phyloP scores from a whole-genome alignment of 2,329 filamentous ascomycete genomes.

The Raffaelea deltoideospora region DNA sequence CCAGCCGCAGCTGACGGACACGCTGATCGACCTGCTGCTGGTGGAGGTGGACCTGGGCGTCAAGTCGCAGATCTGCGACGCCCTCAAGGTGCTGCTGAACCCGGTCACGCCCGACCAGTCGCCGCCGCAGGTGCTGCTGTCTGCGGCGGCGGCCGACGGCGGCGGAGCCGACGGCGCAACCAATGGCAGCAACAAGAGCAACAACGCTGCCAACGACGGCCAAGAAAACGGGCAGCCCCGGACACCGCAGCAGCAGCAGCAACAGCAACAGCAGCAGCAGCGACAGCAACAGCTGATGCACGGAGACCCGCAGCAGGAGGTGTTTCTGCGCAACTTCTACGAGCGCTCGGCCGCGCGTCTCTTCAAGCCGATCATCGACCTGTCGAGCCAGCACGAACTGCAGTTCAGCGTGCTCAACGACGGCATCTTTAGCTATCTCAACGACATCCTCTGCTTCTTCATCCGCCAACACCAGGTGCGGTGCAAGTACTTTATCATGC shows the following conservation, averaged over 20 bases:
- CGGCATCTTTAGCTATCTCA: slow-evolving; percentile 77
- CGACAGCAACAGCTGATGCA: slow-evolving; percentile 10
- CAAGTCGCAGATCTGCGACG: slow-evolving; percentile 89
- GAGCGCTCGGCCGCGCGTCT: slow-evolving; percentile 71
- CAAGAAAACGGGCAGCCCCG: slow-evolving; percentile 56
- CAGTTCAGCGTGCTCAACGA: slow-evolving; percentile 70
- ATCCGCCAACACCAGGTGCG: slow-evolving; percentile 76
- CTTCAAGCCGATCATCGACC: slow-evolving; percentile 71
- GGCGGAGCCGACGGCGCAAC: slow-evolving; percentile 26
- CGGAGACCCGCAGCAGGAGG: slow-evolving; percentile 61
- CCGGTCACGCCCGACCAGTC: slow-evolving; percentile 35
- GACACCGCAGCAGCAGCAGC: slow-evolving; percentile 30
- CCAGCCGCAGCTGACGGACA: slow-evolving; percentile 74
- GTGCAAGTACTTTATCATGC: slow-evolving; percentile 76
- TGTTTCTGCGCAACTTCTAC: slow-evolving; percentile 80
- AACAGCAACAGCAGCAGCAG: neutral
- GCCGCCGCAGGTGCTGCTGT: slow-evolving; percentile 11
- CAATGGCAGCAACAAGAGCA: slow-evolving; percentile 28
- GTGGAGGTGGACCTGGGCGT: slow-evolving; percentile 88
- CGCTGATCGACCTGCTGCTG: slow-evolving; percentile 78
- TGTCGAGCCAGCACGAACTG: slow-evolving; percentile 55
- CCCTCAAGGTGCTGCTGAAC: slow-evolving; percentile 86
- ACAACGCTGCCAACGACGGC: slow-evolving; percentile 10
- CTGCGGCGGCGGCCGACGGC: slow-evolving; percentile 31
- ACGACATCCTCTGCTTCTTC: slow-evolving; percentile 90